Evolutionary conservation across 1,284 basidiomycete species (phyloP).

Genomic region (Sporisorium reilianum): DNA sequence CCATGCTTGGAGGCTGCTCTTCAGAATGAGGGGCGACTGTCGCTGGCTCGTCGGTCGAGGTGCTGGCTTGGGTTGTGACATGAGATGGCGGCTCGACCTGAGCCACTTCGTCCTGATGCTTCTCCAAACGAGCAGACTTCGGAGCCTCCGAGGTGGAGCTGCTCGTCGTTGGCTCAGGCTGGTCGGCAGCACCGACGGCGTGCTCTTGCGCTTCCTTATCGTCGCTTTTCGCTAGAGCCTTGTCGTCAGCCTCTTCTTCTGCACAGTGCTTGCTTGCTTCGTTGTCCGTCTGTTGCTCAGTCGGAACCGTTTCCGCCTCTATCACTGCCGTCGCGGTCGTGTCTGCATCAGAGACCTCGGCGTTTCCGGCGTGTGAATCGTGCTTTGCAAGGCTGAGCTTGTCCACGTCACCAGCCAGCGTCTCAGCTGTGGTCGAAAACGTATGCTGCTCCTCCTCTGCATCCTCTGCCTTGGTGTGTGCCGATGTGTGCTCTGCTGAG

Average conservation of each 20-base stretch:
- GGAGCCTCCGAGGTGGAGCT: slow-evolving; percentile 10
- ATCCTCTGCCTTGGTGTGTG: background rate
- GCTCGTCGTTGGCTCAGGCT: background rate
- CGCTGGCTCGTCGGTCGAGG: background rate
- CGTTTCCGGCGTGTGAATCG: background rate
- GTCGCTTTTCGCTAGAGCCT: background rate
- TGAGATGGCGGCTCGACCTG: background rate
- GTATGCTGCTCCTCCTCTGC: background rate
- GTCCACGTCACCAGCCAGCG: slow-evolving; percentile 10
- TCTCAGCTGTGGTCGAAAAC: slow-evolving; percentile 1
- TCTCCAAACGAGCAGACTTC: background rate
- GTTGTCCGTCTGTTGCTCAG: background rate
- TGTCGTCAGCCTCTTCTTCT: background rate
- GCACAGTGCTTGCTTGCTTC: background rate
- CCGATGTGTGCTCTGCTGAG: background rate
- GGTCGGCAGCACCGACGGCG: background rate
- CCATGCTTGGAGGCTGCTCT: background rate
- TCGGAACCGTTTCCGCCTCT: background rate
- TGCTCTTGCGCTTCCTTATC: background rate
- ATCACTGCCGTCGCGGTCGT: background rate
- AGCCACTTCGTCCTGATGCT: background rate
- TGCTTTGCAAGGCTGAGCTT: slow-evolving; percentile 11
- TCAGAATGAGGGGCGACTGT: background rate
- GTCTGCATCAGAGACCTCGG: background rate
- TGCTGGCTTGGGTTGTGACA: background rate